Conservation (phyloP, 208 protist genomes). For the Porcisia deanei region DNA sequence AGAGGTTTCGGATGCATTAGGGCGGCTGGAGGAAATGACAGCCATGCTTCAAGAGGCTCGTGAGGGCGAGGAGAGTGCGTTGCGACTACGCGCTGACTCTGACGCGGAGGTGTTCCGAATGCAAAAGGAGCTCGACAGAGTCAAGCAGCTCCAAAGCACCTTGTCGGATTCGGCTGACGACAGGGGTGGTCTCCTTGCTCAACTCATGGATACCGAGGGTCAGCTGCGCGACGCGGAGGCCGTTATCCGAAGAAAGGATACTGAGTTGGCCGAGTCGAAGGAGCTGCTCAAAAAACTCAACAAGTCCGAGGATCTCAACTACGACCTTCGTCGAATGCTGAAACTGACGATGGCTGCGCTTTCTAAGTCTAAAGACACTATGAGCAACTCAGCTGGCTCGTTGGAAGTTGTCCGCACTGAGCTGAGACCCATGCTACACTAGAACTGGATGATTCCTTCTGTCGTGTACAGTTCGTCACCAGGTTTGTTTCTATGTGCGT, state of each 20-base stretch:
- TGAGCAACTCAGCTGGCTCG: conserved; percentile 30
- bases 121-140: conserved; percentile 63
- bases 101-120: conserved; percentile 77
- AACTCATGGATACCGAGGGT: conserved; percentile 30
- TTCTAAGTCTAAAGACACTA: conserved; percentile 30
- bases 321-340: conserved; percentile 29
- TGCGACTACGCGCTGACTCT: conserved; percentile 52
- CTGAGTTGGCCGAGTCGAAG: conserved; percentile 18
- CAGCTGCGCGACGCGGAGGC: conserved; percentile 34
- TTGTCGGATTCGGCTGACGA: conserved; percentile 24
- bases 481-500: neutral
- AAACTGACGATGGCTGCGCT: conserved; percentile 38
- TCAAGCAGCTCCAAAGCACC: conserved; percentile 36
- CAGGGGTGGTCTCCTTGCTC: conserved; percentile 28
- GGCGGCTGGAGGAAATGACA: conserved; percentile 76
- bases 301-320: conserved; percentile 28
- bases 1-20: conserved; percentile 74
- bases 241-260: conserved; percentile 20
- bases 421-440: conserved; percentile 34
- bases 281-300: conserved; percentile 18
- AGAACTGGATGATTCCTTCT: neutral
- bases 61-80: conserved; percentile 56
- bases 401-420: conserved; percentile 41
- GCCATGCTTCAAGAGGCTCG: conserved; percentile 77
- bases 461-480: neutral